Evolutionary conservation across 2,329 filamentous ascomycete genomes (phyloP).

Genomic region (Gaeumannomyces sp.): DNA sequence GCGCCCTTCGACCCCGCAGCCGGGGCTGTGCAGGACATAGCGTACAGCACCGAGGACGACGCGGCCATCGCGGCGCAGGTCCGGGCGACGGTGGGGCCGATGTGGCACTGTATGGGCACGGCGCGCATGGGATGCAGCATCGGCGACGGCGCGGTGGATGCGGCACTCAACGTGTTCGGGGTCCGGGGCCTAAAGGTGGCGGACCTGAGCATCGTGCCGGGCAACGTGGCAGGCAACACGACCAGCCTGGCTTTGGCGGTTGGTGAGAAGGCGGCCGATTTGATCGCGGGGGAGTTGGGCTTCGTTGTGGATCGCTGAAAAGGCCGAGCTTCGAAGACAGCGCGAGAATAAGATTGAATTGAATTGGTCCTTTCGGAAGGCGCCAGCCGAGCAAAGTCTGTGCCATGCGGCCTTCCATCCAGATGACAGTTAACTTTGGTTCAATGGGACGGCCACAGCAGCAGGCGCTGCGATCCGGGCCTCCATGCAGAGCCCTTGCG

Average conservation of each 20-base stretch:
- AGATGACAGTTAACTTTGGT: neutral
- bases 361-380: neutral
- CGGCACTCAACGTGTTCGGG: conserved; percentile 34
- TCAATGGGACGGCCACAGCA: neutral
- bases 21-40: conserved; percentile 22
- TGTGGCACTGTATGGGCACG: conserved; percentile 37
- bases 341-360: neutral
- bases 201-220: conserved; percentile 27
- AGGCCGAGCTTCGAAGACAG: too few species aligned
- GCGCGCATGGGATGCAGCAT: conserved; percentile 32
- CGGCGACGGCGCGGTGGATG: conserved; percentile 33
- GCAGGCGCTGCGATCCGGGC: too few species aligned
- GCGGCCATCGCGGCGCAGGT: conserved; percentile 36
- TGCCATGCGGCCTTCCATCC: neutral
- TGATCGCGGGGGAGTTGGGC: conserved; percentile 20
- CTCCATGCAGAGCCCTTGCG: neutral
- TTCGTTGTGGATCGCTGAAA: neutral
- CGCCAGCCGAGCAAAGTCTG: neutral
- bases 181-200: conserved; percentile 33
- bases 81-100: conserved; percentile 31
- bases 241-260: conserved; percentile 41
- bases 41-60: conserved; percentile 37
- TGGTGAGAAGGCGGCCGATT: conserved; percentile 41
- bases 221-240: conserved; percentile 38
- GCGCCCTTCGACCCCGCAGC: conserved; percentile 8